A percentile compares a stretch with the other conserved stretches of the same genome.
Evolutionary conservation across 148 eudicot genomes (phyloP).

Genomic region (Arbutus unedo): DNA sequence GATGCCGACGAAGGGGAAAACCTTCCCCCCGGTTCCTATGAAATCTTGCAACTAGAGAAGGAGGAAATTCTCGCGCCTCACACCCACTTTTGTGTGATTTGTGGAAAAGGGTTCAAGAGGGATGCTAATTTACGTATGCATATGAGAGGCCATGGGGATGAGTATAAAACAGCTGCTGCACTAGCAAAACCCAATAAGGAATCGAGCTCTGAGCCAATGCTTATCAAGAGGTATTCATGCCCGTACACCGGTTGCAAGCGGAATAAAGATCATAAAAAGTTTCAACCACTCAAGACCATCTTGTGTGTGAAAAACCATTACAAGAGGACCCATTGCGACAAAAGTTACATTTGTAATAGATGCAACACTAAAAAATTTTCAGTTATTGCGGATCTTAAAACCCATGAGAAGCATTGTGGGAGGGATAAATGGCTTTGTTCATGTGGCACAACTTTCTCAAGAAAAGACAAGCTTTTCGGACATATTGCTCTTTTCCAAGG

Average conservation of each 20-base stretch:
- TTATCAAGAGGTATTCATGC: slow-evolving; percentile 87
- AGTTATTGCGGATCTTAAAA: slow-evolving; percentile 91
- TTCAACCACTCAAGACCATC: slow-evolving; percentile 88
- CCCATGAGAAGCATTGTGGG: slow-evolving; percentile 98
- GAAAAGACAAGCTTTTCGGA: slow-evolving; percentile 98
- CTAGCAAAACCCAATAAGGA: slow-evolving; percentile 91
- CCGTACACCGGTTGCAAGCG: slow-evolving; percentile 86
- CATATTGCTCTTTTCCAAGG: slow-evolving; percentile 93
- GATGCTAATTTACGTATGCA: slow-evolving; percentile 97
- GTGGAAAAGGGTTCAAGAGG: slow-evolving; percentile 95
- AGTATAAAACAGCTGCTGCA: slow-evolving; percentile 87
- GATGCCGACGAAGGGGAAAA: slow-evolving; percentile 88
- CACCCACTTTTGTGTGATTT: slow-evolving; percentile 90
- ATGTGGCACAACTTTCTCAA: slow-evolving; percentile 93
- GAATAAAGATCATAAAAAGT: slow-evolving; percentile 87
- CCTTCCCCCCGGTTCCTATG: slow-evolving; percentile 87
- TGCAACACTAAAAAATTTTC: slow-evolving; percentile 90
- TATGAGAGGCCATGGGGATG: slow-evolving; percentile 97
- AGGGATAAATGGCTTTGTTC: slow-evolving; percentile 96
- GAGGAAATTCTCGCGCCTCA: slow-evolving; percentile 97
- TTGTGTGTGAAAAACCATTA: slow-evolving; percentile 93
- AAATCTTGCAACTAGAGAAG: slow-evolving; percentile 84
- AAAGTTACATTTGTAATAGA: slow-evolving; percentile 83
- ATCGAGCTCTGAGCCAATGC: slow-evolving; percentile 53
- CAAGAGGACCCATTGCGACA: slow-evolving; percentile 95